A percentile compares a stretch with the other conserved stretches of the same genome.
Conservation (phyloP, 306 rosid genomes). For the Rosa multiflora region DNA sequence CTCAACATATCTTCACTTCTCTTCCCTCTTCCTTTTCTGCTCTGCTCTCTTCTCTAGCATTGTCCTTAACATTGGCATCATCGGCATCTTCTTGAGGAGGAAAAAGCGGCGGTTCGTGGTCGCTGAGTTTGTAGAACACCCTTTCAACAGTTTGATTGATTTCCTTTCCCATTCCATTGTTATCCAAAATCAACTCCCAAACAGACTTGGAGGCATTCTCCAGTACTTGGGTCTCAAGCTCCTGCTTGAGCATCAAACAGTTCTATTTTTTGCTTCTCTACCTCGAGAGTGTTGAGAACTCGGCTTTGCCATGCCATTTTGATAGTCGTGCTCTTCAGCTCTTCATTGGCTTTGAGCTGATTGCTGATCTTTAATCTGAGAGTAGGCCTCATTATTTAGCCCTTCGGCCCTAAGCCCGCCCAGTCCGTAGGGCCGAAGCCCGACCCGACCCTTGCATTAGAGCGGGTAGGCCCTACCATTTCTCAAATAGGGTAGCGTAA, state of each 20-base stretch:
- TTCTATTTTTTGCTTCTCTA: constrained; percentile 90
- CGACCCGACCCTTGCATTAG: too few species aligned
- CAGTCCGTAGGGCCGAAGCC: too few species aligned
- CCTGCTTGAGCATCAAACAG: constrained; percentile 84
- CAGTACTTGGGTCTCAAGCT: constrained; percentile 83
- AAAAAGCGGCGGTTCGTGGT: constrained; percentile 83
- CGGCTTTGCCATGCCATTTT: constrained; percentile 96
- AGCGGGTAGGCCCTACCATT: too few species aligned
- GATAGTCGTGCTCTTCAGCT: constrained; percentile 73
- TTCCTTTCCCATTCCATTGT: constrained; percentile 76
- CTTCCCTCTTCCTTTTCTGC: too few species aligned
- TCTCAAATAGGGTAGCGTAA: too few species aligned
- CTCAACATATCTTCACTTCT: too few species aligned
- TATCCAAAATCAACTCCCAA: constrained; percentile 90
- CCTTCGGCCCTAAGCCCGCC: too few species aligned
- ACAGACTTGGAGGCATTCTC: constrained; percentile 97
- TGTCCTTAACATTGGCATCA: neutral
- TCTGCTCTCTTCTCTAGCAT: neutral
- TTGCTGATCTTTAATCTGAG: constrained; percentile 95
- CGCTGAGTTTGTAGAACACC: constrained; percentile 87
- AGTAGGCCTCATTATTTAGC: neutral
- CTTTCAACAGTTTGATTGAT: constrained; percentile 79
- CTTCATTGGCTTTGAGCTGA: constrained; percentile 98
- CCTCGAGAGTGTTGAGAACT: constrained; percentile 90
- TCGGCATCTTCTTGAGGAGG: constrained; percentile 32